phyloP scores from a whole-genome alignment of 345 rosid genomes.

The Bretschneidera sinensis region DNA sequence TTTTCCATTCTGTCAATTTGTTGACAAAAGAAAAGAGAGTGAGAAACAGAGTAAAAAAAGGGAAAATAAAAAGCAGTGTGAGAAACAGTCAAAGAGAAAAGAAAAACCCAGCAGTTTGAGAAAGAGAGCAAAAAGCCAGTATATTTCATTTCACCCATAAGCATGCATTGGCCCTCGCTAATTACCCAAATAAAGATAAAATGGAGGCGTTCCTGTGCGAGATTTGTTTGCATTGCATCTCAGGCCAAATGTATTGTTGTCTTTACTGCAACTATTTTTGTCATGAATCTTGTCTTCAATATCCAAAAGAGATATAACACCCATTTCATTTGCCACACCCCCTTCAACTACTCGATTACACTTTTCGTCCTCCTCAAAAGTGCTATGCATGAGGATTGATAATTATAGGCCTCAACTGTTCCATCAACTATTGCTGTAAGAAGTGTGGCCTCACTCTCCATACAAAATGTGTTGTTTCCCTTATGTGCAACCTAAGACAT shows the following conservation, averaged over 20 bases:
- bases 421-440: background rate
- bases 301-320: background rate
- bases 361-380: background rate
- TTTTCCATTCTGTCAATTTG: too few species aligned
- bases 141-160: background rate
- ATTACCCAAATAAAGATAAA: too few species aligned
- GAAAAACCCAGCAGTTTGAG: too few species aligned
- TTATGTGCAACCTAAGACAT: background rate
- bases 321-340: background rate
- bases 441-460: background rate
- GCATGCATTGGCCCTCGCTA: background rate
- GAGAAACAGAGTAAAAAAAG: background rate
- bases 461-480: background rate
- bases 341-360: background rate
- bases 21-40: too few species aligned
- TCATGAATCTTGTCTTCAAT: background rate
- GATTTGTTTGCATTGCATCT: background rate
- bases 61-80: too few species aligned
- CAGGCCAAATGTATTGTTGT: background rate
- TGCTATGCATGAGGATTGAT: background rate
- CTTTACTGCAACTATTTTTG: too few species aligned
- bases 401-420: too few species aligned
- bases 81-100: too few species aligned
- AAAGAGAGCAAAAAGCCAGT: background rate
- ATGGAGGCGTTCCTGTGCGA: too few species aligned